Conservation (phyloP, 306 rosid genomes). For the Prunus campanulata region DNA sequence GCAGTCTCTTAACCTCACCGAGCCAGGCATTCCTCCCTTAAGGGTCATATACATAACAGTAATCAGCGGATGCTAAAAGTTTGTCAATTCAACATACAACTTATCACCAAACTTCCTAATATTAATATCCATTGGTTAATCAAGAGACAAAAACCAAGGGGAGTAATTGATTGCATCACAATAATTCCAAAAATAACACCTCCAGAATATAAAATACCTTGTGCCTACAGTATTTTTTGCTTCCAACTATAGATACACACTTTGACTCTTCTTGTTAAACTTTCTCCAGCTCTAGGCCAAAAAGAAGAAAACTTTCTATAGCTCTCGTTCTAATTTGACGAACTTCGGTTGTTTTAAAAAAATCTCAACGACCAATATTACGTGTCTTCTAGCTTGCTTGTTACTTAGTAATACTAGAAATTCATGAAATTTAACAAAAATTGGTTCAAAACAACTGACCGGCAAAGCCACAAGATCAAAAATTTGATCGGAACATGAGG, state of each 20-base stretch:
- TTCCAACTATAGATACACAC: background rate
- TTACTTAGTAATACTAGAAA: background rate
- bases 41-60: conserved; percentile 5
- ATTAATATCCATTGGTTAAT: background rate
- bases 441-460: conserved; percentile 36
- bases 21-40: conserved; percentile 99
- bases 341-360: background rate
- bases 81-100: background rate
- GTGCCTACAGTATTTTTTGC: background rate
- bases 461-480: conserved; percentile 92
- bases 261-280: background rate
- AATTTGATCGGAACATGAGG: conserved; percentile 53
- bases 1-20: conserved; percentile 79
- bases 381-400: background rate
- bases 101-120: background rate
- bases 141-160: background rate
- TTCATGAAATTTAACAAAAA: background rate
- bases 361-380: background rate
- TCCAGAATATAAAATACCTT: background rate
- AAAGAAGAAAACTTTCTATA: background rate
- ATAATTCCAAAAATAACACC: conserved; percentile 1
- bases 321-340: background rate
- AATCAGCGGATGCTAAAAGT: background rate
- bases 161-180: conserved; percentile 5
- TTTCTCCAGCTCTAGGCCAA: background rate